Conservation (phyloP, 495 filamentous ascomycete species). For the Hyaloscypha finlandica region DNA sequence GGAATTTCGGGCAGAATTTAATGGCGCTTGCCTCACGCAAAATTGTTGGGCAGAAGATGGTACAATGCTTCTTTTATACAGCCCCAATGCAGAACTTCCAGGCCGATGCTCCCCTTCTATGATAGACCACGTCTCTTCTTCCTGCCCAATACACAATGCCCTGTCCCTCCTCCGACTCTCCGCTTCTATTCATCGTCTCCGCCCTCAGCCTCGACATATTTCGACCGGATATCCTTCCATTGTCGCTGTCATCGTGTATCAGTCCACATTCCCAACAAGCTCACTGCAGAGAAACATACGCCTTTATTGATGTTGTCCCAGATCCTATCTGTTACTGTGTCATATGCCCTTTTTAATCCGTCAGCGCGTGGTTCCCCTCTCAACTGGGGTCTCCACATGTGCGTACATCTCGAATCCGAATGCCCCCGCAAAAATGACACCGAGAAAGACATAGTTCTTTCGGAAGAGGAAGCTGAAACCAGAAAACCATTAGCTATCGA, state of each 20-base stretch:
- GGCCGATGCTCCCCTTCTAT: conserved; percentile 5
- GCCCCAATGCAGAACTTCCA: conserved; percentile 11
- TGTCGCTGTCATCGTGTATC: conserved; percentile 69
- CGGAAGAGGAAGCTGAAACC: conserved; percentile 74
- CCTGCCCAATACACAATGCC: background rate
- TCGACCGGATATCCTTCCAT: conserved; percentile 98
- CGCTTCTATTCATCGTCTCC: conserved; percentile 37
- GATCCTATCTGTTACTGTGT: conserved; percentile 72
- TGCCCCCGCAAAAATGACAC: conserved; percentile 78
- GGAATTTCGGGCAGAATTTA: background rate
- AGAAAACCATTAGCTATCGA: conserved; percentile 38
- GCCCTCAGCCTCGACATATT: conserved; percentile 61
- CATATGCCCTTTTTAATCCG: conserved; percentile 62
- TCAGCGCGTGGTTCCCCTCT: conserved; percentile 12
- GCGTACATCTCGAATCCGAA: conserved; percentile 94
- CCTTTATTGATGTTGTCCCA: conserved; percentile 91
- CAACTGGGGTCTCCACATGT: background rate
- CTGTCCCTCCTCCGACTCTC: background rate
- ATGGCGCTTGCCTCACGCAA: background rate
- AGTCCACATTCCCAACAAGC: background rate
- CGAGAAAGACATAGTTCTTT: conserved; percentile 83
- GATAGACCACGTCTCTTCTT: background rate
- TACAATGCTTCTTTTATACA: conserved; percentile 34
- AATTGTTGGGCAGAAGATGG: conserved; percentile 4
- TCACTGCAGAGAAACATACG: conserved; percentile 56